Conservation (phyloP, 176 grass and related monocot genomes). For the Dendrocalamus sinicus region DNA sequence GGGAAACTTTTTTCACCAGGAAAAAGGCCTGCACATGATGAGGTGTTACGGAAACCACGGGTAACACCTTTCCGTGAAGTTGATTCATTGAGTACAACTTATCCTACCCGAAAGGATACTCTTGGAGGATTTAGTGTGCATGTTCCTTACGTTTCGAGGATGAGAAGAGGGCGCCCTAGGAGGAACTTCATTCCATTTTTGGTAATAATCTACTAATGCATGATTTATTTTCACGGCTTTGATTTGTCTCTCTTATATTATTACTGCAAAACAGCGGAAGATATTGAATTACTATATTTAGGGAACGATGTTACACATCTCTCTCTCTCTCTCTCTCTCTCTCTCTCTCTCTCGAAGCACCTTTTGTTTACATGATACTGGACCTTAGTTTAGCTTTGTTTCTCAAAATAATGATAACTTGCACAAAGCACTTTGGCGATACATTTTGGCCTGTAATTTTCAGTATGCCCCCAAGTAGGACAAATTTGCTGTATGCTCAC, state of each 20-base stretch:
- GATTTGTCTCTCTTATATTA: constrained; percentile 7
- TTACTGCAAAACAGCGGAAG: neutral
- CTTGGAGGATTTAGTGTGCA: constrained; percentile 80
- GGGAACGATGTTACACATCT: neutral
- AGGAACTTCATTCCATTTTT: constrained; percentile 68
- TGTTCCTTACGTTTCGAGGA: constrained; percentile 82
- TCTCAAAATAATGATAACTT: constrained; percentile 29
- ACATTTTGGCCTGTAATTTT: constrained; percentile 29
- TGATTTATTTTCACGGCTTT: constrained; percentile 19
- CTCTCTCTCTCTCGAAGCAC: neutral
- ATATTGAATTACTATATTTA: neutral
- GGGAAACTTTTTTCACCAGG: constrained; percentile 54
- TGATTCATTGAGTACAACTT: constrained; percentile 39
- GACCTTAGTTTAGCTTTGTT: constrained; percentile 6
- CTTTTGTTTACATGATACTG: constrained; percentile 16
- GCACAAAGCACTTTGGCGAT: neutral
- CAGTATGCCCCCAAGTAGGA: constrained; percentile 17
- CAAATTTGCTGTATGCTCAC: constrained; percentile 13
- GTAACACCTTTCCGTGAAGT: constrained; percentile 46
- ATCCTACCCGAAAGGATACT: constrained; percentile 74
- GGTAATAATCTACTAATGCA: constrained; percentile 64
- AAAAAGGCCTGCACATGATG: constrained; percentile 51
- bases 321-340: neutral
- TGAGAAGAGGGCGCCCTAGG: constrained; percentile 86
- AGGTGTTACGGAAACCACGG: constrained; percentile 45